These are phyloP conservation scores for Coniferiporia weirii DNA, from an alignment of 1,284 basidiomycete genomes.

Conservation along the genomic window DNA sequence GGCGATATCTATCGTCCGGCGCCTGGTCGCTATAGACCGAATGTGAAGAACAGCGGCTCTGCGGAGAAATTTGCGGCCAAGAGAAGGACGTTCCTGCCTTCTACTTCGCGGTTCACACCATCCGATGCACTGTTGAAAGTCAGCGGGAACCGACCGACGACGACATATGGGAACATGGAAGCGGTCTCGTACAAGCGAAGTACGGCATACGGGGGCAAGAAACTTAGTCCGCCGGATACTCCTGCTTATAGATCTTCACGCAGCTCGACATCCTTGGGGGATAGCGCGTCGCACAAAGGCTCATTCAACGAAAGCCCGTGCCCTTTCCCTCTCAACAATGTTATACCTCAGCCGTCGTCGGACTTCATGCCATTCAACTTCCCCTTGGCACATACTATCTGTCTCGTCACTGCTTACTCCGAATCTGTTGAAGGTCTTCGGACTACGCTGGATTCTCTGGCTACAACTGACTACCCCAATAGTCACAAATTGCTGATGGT, in stretches of 20 bases:
- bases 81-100: slow-evolving; percentile 72
- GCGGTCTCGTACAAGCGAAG: slow-evolving; percentile 56
- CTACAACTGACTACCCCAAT: slow-evolving; percentile 98
- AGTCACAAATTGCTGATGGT: slow-evolving; percentile 95
- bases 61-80: slow-evolving; percentile 44
- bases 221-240: slow-evolving; percentile 71
- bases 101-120: slow-evolving; percentile 83
- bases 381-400: slow-evolving; percentile 91
- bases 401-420: slow-evolving; percentile 97
- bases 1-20: slow-evolving; percentile 95
- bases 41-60: slow-evolving; percentile 67
- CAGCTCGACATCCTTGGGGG: slow-evolving; percentile 76
- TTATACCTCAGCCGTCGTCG: slow-evolving; percentile 87
- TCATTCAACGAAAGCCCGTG: slow-evolving; percentile 64
- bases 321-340: slow-evolving; percentile 88
- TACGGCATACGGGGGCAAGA: slow-evolving; percentile 51
- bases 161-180: slow-evolving; percentile 72
- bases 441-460: slow-evolving; percentile 95
- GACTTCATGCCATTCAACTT: slow-evolving; percentile 97
- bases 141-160: slow-evolving; percentile 57
- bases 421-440: slow-evolving; percentile 95
- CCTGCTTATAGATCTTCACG: slow-evolving; percentile 71
- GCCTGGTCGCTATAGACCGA: slow-evolving; percentile 88
- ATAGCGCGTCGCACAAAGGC: slow-evolving; percentile 36
- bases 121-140: slow-evolving; percentile 64